Conservation (phyloP, 1,284 basidiomycete genomes). For the Ceratobasidium sp. region DNA sequence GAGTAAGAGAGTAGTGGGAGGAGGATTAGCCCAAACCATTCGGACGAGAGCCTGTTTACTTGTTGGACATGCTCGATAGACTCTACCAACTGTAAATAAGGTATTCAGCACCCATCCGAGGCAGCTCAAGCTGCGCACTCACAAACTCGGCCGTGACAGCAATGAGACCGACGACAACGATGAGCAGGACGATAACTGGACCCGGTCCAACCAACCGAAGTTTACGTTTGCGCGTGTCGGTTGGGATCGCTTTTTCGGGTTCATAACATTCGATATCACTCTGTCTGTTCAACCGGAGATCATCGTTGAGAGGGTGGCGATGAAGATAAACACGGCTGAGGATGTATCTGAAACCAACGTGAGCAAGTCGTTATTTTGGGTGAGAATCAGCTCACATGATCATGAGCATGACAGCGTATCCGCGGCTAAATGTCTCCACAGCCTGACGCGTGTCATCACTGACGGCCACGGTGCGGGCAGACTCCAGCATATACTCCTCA, state of each 20-base stretch:
- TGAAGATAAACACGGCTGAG: constrained; percentile 36
- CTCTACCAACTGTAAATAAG: constrained; percentile 24
- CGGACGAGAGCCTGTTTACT: background rate
- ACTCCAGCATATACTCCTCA: background rate
- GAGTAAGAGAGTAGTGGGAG: constrained; percentile 32
- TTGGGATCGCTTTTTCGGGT: background rate
- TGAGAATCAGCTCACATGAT: constrained; percentile 1
- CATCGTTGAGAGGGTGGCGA: constrained; percentile 19
- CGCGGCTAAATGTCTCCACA: constrained; percentile 30
- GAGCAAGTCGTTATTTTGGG: background rate
- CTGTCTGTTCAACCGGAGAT: background rate
- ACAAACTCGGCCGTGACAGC: constrained; percentile 38
- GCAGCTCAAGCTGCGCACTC: background rate
- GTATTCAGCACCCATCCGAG: background rate
- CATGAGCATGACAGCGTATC: constrained; percentile 35
- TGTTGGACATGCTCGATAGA: constrained; percentile 34
- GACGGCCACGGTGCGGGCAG: constrained; percentile 15
- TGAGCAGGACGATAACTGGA: constrained; percentile 5
- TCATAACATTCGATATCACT: background rate
- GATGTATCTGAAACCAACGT: constrained; percentile 17
- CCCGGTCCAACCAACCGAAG: constrained; percentile 25
- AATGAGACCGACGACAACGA: constrained; percentile 23
- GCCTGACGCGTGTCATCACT: constrained; percentile 26
- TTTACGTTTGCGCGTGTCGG: background rate
- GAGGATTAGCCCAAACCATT: constrained; percentile 39